Conservation (phyloP, 805 yeast genomes). For the Ogataea paraovalis region DNA sequence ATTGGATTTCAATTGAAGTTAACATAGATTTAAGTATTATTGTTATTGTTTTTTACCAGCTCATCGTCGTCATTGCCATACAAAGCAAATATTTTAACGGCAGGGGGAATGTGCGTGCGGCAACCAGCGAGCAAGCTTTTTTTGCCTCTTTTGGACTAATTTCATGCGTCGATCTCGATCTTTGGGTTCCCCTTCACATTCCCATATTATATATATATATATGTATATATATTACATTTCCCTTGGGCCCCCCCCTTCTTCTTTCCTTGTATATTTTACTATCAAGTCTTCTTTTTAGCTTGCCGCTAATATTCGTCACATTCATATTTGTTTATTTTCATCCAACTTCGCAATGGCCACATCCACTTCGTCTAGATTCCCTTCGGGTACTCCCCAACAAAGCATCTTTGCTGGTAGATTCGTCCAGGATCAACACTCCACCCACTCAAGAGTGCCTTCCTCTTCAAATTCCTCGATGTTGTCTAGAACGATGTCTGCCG, state of each 20-base stretch:
- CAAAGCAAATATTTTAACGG: no score
- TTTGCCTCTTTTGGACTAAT: background rate
- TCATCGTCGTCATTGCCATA: no score
- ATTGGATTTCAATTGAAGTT: no score
- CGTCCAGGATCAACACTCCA: background rate
- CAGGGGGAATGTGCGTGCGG: no score
- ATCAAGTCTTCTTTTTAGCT: no score
- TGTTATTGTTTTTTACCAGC: no score
- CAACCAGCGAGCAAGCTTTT: no score
- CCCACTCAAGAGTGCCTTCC: background rate
- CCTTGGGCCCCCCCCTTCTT: background rate
- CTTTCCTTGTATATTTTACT: background rate
- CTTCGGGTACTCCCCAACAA: background rate
- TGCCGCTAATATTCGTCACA: background rate
- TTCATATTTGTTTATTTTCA: background rate
- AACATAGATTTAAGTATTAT: no score
- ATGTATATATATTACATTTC: background rate
- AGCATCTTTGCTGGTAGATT: background rate
- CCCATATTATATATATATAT: background rate
- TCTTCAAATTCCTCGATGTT: conserved; percentile 12
- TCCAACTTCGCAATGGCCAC: background rate
- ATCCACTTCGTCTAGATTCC: conserved; percentile 1
- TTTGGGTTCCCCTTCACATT: no score
- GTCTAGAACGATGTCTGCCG: conserved; percentile 22
- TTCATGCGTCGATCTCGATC: background rate